Evolutionary conservation across 768 basidiomycete species (phyloP), one percentile per base, ranked within the genome.

Genomic region (Mycena filopes): DNA sequence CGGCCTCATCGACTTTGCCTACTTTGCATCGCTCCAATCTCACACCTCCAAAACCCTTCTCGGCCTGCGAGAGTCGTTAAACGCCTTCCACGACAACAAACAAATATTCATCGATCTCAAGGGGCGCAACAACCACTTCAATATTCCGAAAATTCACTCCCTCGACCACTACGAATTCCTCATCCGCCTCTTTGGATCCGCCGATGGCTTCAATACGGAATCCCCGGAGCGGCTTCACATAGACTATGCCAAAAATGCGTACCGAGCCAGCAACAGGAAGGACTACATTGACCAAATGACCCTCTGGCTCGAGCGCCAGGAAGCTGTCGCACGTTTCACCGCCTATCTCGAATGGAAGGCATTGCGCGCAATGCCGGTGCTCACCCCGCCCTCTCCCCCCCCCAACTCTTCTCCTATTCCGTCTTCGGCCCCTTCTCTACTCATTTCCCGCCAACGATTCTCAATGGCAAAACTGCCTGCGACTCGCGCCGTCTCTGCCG

Each of bases 231-330:
- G 33, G 6, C 33, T 33, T 12, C 33, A 33, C 12, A 33, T 33
- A 6, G 33, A 33, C 68, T 78, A 70, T 46, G 75, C 80, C 10
- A 83, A 83, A 64, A 59, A 72, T 12, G 72, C 70, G 0, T 75
- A 72, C 33, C 29, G 67, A 11, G 70, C 70, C 0, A 71, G 46
- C 36, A 78, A 78, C 43, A 63, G 65, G 55, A 60, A 69, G 7
- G 72, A 78, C 42, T 72, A 74, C 55, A 49, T 70, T 23, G 49
- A 57, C 26, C 81, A 82, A 56, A 83, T 82, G 82, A 73, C 75
- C 0, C 25, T 40, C 1, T 80, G 76, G 76, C 69, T 82, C 0
- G 47, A 66, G 10, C 69, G 74, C 3, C 77, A 77, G 33, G 80
- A 82, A 54, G 31, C 47, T 5, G 43, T 60, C n/a, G 47, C 38